Percentiles rank a stretch among this genome's conserved stretches.
Evolutionary conservation across 2,329 filamentous ascomycete species (phyloP).

Genomic region (Coniochaeta pulveracea): DNA sequence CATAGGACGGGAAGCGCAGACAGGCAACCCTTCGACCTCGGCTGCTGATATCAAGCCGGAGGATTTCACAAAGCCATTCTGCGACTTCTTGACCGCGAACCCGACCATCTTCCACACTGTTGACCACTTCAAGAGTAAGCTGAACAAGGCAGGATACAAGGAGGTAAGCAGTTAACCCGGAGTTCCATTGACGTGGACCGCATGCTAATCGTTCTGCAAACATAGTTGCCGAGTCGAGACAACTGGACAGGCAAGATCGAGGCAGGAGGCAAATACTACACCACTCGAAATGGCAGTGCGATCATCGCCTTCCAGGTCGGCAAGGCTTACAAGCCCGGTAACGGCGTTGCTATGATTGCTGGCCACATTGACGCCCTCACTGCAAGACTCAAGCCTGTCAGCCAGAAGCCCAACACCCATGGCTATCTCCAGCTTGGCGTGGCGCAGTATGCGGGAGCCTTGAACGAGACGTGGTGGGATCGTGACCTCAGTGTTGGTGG

Average conservation of each 20-base stretch:
- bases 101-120: conserved; percentile 92
- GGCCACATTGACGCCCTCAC: conserved; percentile 91
- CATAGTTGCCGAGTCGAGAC: conserved; percentile 64
- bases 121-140: conserved; percentile 61
- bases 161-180: conserved; percentile 34
- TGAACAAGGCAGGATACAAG: conserved; percentile 61
- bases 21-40: too few species aligned
- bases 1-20: too few species aligned
- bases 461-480: conserved; percentile 95
- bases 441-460: conserved; percentile 79
- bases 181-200: too few species aligned
- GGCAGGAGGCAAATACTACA: conserved; percentile 79
- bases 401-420: conserved; percentile 69
- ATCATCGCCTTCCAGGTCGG: conserved; percentile 81
- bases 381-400: conserved; percentile 82
- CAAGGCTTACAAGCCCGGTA: conserved; percentile 67
- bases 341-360: conserved; percentile 78
- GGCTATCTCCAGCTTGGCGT: conserved; percentile 86
- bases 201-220: too few species aligned
- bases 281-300: conserved; percentile 74
- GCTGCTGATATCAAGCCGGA: conserved; percentile 40
- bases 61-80: conserved; percentile 72
- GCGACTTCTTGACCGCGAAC: conserved; percentile 77
- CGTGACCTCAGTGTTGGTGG: conserved; percentile 86
- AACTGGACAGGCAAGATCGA: conserved; percentile 63